Conservation (phyloP, 1,284 basidiomycete species). For the Malassezia psittaci region DNA sequence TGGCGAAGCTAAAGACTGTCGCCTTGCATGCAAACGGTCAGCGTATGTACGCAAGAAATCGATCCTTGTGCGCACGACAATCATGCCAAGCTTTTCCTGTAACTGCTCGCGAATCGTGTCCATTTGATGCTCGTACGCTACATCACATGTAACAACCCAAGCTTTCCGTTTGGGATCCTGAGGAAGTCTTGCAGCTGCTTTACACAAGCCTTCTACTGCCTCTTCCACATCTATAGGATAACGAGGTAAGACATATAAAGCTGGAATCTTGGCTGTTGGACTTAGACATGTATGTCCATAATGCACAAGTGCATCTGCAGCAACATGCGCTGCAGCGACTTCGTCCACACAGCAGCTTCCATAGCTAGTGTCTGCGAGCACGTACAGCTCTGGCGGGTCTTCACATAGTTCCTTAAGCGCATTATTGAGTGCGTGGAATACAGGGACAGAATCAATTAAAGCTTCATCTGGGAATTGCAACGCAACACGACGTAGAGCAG, state of each 20-base stretch:
- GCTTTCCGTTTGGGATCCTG: constrained; percentile 26
- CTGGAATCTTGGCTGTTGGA: constrained; percentile 65
- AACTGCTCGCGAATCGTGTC: constrained; percentile 20
- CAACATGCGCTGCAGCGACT: constrained; percentile 83
- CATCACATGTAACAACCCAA: constrained; percentile 64
- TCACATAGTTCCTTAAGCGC: constrained; percentile 54
- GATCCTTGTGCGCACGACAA: constrained; percentile 25
- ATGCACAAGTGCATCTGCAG: constrained; percentile 83
- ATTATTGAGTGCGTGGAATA: constrained; percentile 55
- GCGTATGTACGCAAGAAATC: constrained; percentile 29
- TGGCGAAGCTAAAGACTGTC: neutral
- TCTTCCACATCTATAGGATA: constrained; percentile 53
- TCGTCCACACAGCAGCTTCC: constrained; percentile 98
- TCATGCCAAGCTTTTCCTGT: constrained; percentile 44
- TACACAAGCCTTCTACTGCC: constrained; percentile 18
- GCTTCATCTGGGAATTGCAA: constrained; percentile 95
- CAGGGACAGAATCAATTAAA: constrained; percentile 71
- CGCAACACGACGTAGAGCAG: constrained; percentile 50
- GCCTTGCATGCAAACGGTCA: neutral
- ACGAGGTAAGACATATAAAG: constrained; percentile 73
- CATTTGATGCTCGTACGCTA: constrained; percentile 58
- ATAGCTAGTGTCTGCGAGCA: constrained; percentile 92
- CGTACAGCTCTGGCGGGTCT: constrained; percentile 57
- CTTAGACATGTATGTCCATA: constrained; percentile 95
- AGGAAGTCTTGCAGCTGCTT: constrained; percentile 12